Conservation (phyloP, 169 alveolate genomes). For the Perkinsus chesapeaki region DNA sequence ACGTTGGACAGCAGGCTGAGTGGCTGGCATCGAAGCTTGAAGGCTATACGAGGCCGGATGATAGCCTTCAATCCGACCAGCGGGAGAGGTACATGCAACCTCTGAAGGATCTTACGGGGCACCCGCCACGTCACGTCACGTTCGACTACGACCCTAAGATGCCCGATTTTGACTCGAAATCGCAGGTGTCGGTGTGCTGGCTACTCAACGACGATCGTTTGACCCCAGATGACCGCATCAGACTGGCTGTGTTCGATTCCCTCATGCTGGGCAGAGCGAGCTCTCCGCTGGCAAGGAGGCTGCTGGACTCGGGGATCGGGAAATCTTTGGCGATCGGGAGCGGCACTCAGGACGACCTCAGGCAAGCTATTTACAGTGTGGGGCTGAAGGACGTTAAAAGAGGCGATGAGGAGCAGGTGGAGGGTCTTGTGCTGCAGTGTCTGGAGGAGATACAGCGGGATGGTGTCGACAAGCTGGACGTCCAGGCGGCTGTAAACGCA, state of each 20-base stretch:
- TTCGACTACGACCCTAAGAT: background rate
- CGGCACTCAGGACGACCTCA: constrained; percentile 11
- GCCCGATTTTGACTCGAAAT: background rate
- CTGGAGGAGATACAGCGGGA: background rate
- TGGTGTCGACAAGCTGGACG: background rate
- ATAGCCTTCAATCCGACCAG: background rate
- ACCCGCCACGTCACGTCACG: background rate
- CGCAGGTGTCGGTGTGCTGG: constrained; percentile 2
- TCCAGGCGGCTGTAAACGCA: background rate
- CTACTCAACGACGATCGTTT: background rate
- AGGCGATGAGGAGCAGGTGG: background rate
- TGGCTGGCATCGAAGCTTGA: constrained; percentile 7
- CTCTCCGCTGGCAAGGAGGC: constrained; percentile 20
- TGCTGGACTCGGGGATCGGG: constrained; percentile 19
- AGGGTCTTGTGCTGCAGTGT: background rate
- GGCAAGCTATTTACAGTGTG: constrained; percentile 18
- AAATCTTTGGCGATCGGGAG: background rate
- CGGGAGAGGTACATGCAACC: background rate
- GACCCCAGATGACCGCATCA: constrained; percentile 5
- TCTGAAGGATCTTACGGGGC: background rate
- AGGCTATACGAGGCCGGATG: background rate
- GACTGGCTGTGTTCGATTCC: background rate
- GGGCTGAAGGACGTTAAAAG: constrained; percentile 24
- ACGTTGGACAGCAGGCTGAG: constrained; percentile 12
- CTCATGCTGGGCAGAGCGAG: constrained; percentile 22